Percentiles rank a stretch among this genome's conserved stretches.
Conservation (phyloP, 1,284 basidiomycete species). For the Ceratobasidium sp. region DNA sequence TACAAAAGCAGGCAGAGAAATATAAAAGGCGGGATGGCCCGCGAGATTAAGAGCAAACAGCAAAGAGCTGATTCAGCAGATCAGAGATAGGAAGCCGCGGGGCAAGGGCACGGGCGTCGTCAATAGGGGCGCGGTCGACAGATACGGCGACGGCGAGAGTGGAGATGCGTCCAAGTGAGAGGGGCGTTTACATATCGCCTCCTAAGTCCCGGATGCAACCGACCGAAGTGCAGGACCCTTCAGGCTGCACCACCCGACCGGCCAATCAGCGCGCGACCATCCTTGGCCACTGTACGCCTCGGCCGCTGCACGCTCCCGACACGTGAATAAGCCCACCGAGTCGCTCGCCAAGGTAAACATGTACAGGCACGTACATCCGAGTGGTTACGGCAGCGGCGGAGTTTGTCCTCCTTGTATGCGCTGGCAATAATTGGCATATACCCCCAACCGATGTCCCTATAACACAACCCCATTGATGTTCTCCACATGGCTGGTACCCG, state of each 20-base stretch:
- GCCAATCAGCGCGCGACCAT: not conserved
- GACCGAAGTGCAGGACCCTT: constrained; percentile 8
- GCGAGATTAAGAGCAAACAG: not conserved
- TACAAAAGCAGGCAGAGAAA: not conserved
- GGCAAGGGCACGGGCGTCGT: constrained; percentile 27
- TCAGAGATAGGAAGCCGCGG: constrained; percentile 8
- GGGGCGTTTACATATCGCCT: constrained; percentile 45
- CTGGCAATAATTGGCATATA: not conserved
- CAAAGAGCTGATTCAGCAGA: constrained; percentile 28
- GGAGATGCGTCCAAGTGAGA: constrained; percentile 27
- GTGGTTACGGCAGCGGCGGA: constrained; percentile 44
- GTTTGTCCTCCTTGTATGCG: constrained; percentile 28
- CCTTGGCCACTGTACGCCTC: too few species aligned
- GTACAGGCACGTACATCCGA: not conserved
- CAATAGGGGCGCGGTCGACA: constrained; percentile 23
- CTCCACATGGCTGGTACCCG: constrained; percentile 23
- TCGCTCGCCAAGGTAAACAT: not conserved
- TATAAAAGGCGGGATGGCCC: not conserved
- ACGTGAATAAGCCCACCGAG: constrained; percentile 23
- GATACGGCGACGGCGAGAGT: constrained; percentile 20
- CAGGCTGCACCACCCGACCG: constrained; percentile 10
- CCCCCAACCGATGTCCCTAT: too few species aligned
- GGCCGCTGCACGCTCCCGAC: not conserved
- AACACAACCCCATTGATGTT: not conserved
- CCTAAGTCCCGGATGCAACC: constrained; percentile 34